Evolutionary conservation across 2,329 filamentous ascomycete species (phyloP).

Genomic region (Phaeophleospora eucalypticola): DNA sequence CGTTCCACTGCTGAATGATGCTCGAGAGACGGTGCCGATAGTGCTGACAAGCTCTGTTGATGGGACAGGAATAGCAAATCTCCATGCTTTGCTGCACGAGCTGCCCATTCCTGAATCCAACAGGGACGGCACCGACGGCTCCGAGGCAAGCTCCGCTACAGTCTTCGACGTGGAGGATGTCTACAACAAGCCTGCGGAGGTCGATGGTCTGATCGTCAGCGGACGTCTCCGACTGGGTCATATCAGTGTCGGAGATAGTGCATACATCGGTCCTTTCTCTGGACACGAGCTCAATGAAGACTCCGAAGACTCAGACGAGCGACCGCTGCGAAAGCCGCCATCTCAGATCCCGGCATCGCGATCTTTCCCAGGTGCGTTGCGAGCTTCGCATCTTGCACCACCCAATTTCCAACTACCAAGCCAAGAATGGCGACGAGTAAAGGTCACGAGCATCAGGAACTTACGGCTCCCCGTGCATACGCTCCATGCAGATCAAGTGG

Average conservation of each 20-base stretch:
- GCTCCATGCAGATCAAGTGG: conserved; percentile 76
- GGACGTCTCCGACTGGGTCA: conserved; percentile 77
- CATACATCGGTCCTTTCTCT: conserved; percentile 70
- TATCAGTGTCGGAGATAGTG: conserved; percentile 70
- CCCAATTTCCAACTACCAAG: conserved; percentile 24
- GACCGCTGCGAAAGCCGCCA: conserved; percentile 22
- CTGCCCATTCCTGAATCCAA: conserved; percentile 58
- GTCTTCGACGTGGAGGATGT: conserved; percentile 91
- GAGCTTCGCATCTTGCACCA: conserved; percentile 24
- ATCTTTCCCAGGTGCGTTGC: conserved; percentile 47
- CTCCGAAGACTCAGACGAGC: conserved; percentile 34
- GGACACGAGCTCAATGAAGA: conserved; percentile 29
- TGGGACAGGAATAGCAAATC: conserved; percentile 72
- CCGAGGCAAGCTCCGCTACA: conserved; percentile 23
- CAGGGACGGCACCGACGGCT: conserved; percentile 37
- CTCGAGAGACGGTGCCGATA: conserved; percentile 65
- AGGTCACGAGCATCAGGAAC: conserved; percentile 81
- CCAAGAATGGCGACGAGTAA: conserved; percentile 74
- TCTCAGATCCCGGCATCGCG: conserved; percentile 39
- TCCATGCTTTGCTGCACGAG: conserved; percentile 75
- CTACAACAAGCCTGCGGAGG: conserved; percentile 58
- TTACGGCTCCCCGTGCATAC: conserved; percentile 75
- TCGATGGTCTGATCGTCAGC: conserved; percentile 61
- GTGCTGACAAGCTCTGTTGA: conserved; percentile 82
- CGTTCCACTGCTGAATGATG: conserved; percentile 47